Evolutionary conservation across 1,284 basidiomycete species (phyloP), one percentile per base, ranked within the genome.

Genomic region (Moesziomyces parantarcticus): DNA sequence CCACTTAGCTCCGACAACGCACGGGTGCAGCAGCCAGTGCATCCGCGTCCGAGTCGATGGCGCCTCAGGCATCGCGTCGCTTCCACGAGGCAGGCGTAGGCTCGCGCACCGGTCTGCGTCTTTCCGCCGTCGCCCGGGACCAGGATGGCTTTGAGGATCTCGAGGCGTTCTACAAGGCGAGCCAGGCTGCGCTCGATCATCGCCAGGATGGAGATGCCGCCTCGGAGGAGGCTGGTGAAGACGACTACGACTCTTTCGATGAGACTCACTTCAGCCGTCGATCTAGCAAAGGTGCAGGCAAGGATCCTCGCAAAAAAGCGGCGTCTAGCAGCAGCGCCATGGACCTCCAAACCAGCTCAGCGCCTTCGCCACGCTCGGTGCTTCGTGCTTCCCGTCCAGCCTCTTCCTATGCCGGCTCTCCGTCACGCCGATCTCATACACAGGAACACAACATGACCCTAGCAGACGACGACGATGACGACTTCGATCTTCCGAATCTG

Each of bases 131-230:
- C 1, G 63, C 50, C 5, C 60, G 78, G n/a, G 89, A 89, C 74
- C 90, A 90, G 16, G 91, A 93, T 79, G 94, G 93, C 11, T 59
- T 80, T 49, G 75, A 79, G 11, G 73, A 80, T 36, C 58, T 81
- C 18, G 78, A 82, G 36, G 80, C 74, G 16, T 83, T 81, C 59
- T 78, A 78, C 67, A 69, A 71, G 25, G 81, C 79, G 18, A 77
- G 74, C 48, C 83, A 78, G 41, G 70, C 78, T 45, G 81, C 75
- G 58, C 75, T 84, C 48, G 78, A 83, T 40, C 75, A 73, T 16
- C 65, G 44, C 25, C 58, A 52, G 18, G 56, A 85, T 55, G 65
- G 87, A 20, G 85, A 84, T 14, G 13, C 34, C 11, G 85, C 84
- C 1, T 73, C 88, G 29, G 89, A 90, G 58, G 87, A 89, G 20